Evolutionary conservation across 176 grass and related monocot genomes (phyloP), one percentile per base, ranked within the genome.

Genomic region (Oryza glumipatula): DNA sequence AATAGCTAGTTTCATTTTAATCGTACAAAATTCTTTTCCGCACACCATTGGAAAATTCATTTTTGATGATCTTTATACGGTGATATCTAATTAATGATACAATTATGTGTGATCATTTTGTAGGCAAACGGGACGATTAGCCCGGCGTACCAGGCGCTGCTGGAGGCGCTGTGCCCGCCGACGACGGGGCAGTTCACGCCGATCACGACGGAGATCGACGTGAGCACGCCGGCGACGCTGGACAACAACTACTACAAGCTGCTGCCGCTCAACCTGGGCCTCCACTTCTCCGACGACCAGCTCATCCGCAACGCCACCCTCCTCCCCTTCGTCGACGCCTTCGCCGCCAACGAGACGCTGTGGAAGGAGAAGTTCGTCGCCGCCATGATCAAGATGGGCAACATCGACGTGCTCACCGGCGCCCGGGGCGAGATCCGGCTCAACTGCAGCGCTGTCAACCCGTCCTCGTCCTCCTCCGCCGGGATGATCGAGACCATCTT

Each of bases 171-270:
- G 36, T 95, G 93, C 79, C 90, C 88, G 15, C 24, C 90, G 8
- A 82, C 65, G 46, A 67, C 65, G 3, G 1, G 26, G 56, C 63
- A n/a, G 48, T 58, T 86, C 65, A 84, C 83, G 22, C 33, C 16
- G 3, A 73, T 71, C 4, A 95, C 90, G 17, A 86, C 87, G 6
- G 80, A 48, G 56, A 83, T 95, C 56, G 90, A 92, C 78, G 2
- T 95, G 5, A 90, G 82, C 74, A 95, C 90, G 70, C 93, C 93
- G 14, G 6, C 72, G 0, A 78, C 83, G 35, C 88, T 95, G 11
- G 93, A 95, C 81, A 95, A 95, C 93, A 88, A 75, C 74, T 95
- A 91, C 86, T 91, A 88, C 82, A 91, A 84, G 82, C 77, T 88
- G 73, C 72, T 91, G 73, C 89, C 67, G 77, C 86, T 91, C 1